phyloP scores from a whole-genome alignment of 495 filamentous ascomycete species.

The Talaromyces ruber region DNA sequence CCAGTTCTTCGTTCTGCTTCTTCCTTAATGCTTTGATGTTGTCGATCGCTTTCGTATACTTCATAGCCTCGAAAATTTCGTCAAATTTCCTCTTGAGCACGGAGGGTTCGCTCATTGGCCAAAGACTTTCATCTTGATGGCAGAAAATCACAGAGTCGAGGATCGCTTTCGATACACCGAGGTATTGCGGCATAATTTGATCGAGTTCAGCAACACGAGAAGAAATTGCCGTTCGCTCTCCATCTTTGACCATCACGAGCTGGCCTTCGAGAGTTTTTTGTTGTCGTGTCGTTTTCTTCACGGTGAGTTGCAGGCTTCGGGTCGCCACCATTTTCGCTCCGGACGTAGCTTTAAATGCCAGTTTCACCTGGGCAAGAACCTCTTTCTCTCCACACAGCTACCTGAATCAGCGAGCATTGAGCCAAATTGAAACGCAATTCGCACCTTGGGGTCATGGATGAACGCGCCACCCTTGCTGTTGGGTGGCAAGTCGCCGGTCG shows the following conservation, averaged over 20 bases:
- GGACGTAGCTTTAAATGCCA: constrained; percentile 70
- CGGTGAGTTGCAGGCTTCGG: constrained; percentile 72
- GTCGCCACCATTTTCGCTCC: constrained; percentile 72
- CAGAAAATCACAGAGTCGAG: constrained; percentile 96
- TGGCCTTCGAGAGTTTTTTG: constrained; percentile 75
- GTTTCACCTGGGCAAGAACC: constrained; percentile 83
- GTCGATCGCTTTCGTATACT: constrained; percentile 95
- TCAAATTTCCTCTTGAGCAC: constrained; percentile 89
- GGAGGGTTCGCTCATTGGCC: constrained; percentile 89
- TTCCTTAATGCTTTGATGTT: constrained; percentile 84
- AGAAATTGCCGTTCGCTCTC: constrained; percentile 71
- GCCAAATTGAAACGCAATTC: not conserved
- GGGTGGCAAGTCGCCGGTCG: constrained; percentile 85
- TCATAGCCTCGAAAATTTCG: constrained; percentile 93
- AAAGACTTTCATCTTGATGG: constrained; percentile 94
- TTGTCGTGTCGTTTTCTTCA: constrained; percentile 69
- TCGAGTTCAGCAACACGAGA: constrained; percentile 73
- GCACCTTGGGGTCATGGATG: constrained; percentile 86
- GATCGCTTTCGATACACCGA: constrained; percentile 85
- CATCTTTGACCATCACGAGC: constrained; percentile 64
- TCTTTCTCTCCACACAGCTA: constrained; percentile 82
- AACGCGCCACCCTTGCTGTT: constrained; percentile 94
- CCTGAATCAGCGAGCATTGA: constrained; percentile 4
- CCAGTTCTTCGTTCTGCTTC: constrained; percentile 66
- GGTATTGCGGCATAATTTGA: constrained; percentile 71